These are phyloP conservation scores for Basipetospora sp. DNA, from an alignment of 2,329 filamentous ascomycete genomes.

Conservation along the genomic window DNA sequence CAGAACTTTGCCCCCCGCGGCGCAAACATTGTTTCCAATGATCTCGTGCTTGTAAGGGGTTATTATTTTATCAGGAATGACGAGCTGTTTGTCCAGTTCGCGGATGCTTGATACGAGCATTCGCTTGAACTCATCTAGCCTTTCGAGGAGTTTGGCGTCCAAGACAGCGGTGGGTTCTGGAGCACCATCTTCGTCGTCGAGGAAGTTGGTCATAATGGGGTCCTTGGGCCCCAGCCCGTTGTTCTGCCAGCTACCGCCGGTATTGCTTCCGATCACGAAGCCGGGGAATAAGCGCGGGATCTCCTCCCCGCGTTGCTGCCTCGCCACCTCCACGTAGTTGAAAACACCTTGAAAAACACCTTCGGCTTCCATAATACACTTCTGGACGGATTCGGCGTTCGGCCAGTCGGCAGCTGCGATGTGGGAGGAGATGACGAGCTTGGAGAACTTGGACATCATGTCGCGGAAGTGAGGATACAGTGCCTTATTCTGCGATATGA, in stretches of 20 bases:
- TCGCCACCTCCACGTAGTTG: conserved; percentile 88
- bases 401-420: conserved; percentile 95
- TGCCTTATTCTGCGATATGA: conserved; percentile 95
- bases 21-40: conserved; percentile 70
- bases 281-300: conserved; percentile 87
- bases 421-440: conserved; percentile 91
- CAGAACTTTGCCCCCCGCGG: conserved; percentile 61
- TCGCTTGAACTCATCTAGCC: conserved; percentile 72
- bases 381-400: conserved; percentile 81
- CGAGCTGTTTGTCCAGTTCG: conserved; percentile 71
- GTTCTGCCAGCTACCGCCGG: conserved; percentile 78
- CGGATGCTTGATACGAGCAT: conserved; percentile 75
- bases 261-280: conserved; percentile 72
- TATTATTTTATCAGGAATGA: conserved; percentile 65
- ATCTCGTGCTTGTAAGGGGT: conserved; percentile 63
- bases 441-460: conserved; percentile 99
- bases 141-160: conserved; percentile 63
- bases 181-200: conserved; percentile 64
- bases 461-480: conserved; percentile 94
- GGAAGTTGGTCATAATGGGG: conserved; percentile 65
- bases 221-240: conserved; percentile 52
- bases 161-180: conserved; percentile 59
- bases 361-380: conserved; percentile 94
- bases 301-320: conserved; percentile 82
- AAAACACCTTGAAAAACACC: conserved; percentile 87